Percentiles rank a stretch among this genome's conserved stretches.
Conservation (phyloP, 495 filamentous ascomycete species). For the Trypethelium eluteriae region DNA sequence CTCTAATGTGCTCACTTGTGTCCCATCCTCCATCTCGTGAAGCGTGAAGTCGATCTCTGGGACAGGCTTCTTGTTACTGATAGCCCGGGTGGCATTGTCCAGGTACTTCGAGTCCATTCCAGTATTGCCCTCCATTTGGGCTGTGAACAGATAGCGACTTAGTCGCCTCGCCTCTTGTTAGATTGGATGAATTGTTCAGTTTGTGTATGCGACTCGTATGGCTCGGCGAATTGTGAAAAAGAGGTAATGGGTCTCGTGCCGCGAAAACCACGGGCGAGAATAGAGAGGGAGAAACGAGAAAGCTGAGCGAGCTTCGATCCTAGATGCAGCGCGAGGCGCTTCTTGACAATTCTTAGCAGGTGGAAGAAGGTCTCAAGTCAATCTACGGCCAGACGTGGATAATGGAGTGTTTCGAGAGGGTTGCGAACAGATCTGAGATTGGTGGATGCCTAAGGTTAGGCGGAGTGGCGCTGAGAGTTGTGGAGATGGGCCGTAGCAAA, state of each 20-base stretch:
- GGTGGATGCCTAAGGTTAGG: neutral
- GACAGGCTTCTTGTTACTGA: conserved; percentile 83
- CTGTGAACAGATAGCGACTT: conserved; percentile 20
- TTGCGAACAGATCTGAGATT: neutral
- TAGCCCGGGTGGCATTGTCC: conserved; percentile 54
- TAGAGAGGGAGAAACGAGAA: neutral
- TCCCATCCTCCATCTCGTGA: conserved; percentile 95
- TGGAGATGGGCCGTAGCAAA: conserved; percentile 7
- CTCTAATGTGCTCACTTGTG: conserved; percentile 87
- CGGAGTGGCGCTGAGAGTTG: neutral
- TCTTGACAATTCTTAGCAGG: neutral
- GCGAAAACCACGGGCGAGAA: neutral
- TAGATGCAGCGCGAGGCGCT: neutral
- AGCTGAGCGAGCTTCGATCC: neutral
- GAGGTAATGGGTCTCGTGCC: conserved; percentile 9
- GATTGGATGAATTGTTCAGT: too few species aligned
- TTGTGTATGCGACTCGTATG: neutral
- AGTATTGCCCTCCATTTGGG: conserved; percentile 21
- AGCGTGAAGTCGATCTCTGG: conserved; percentile 98
- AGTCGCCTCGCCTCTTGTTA: neutral
- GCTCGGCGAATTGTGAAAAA: neutral
- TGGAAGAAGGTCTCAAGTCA: neutral
- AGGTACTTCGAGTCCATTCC: conserved; percentile 30
- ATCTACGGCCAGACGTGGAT: neutral
- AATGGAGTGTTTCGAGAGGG: neutral